A percentile compares a stretch with the other conserved stretches of the same genome.
Evolutionary conservation across 1,139 yeast species (phyloP).

Genomic region (Candida glucosophila): DNA sequence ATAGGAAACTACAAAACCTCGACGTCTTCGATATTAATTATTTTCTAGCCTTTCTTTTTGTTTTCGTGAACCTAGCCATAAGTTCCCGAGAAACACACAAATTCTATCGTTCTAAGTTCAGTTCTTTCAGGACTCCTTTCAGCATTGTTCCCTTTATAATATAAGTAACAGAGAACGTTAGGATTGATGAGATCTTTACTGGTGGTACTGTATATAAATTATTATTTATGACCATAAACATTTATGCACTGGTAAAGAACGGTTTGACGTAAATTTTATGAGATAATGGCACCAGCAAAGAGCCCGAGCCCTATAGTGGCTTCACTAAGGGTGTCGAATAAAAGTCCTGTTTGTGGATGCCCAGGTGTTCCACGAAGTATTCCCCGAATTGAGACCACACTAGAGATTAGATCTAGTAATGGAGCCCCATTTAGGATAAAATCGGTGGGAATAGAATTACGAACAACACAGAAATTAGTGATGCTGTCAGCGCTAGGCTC

Average conservation of each 20-base stretch:
- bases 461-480: conserved; percentile 30
- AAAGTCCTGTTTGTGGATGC: conserved; percentile 47
- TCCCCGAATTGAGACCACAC: conserved; percentile 38
- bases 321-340: conserved; percentile 36
- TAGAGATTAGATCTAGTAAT: conserved; percentile 29
- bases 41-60: conserved; percentile 42
- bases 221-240: not conserved
- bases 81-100: conserved; percentile 53
- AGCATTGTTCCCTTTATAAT: conserved; percentile 15
- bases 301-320: conserved; percentile 21
- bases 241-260: not conserved
- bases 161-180: too few relatives aligned
- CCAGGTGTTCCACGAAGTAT: conserved; percentile 57
- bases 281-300: conserved; percentile 12
- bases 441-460: conserved; percentile 28
- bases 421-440: conserved; percentile 32
- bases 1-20: conserved; percentile 1
- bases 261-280: not conserved
- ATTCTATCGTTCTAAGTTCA: conserved; percentile 36
- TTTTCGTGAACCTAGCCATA: conserved; percentile 46
- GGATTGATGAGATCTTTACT: too few relatives aligned
- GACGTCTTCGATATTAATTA: conserved; percentile 10
- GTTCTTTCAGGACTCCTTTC: conserved; percentile 11
- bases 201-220: not conserved
- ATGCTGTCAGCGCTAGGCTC: conserved; percentile 36